Percentiles rank a stretch among this genome's conserved stretches.
Evolutionary conservation across 768 basidiomycete species (phyloP).

Genomic region (Hygrophoropsis aurantiaca): DNA sequence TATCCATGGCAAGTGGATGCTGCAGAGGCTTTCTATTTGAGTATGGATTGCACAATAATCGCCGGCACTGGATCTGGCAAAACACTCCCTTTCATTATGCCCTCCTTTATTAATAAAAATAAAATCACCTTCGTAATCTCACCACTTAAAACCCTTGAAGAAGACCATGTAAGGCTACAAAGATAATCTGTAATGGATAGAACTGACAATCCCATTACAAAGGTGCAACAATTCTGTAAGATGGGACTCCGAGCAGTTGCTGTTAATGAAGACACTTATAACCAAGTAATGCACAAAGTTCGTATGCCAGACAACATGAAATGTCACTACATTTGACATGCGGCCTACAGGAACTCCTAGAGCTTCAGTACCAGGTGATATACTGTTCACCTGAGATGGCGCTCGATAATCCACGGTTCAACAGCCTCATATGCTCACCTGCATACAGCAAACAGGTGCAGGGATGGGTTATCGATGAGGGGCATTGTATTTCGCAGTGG

Average conservation of each 20-base stretch:
- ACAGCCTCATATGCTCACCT: slow-evolving; percentile 4
- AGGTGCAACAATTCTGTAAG: slow-evolving; percentile 10
- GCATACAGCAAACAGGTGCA: slow-evolving; percentile 17
- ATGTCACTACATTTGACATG: no score
- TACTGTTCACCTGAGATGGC: slow-evolving; percentile 24
- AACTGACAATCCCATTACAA: not conserved
- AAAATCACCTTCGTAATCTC: slow-evolving; percentile 15
- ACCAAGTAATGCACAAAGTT: slow-evolving; percentile 5
- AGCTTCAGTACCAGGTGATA: slow-evolving; percentile 11
- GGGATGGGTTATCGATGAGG: slow-evolving; percentile 37
- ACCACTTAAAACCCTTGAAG: slow-evolving; percentile 17
- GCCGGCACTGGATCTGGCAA: slow-evolving; percentile 19
- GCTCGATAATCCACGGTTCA: slow-evolving; percentile 11
- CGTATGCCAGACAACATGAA: not conserved
- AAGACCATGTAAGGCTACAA: slow-evolving; percentile 11
- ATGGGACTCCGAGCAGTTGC: slow-evolving; percentile 12
- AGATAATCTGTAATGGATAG: not conserved
- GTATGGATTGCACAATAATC: slow-evolving; percentile 3
- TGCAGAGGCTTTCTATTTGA: slow-evolving; percentile 6
- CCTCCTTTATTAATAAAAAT: slow-evolving; percentile 6
- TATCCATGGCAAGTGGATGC: slow-evolving; percentile 13
- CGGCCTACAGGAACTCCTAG: slow-evolving; percentile 13
- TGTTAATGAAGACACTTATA: slow-evolving; percentile 16
- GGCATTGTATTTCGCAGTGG: slow-evolving; percentile 38
- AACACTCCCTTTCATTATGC: slow-evolving; percentile 20